These are phyloP conservation scores for Dactylonectria macrodidyma DNA, from an alignment of 2,329 filamentous ascomycete genomes.

Conservation along the genomic window DNA sequence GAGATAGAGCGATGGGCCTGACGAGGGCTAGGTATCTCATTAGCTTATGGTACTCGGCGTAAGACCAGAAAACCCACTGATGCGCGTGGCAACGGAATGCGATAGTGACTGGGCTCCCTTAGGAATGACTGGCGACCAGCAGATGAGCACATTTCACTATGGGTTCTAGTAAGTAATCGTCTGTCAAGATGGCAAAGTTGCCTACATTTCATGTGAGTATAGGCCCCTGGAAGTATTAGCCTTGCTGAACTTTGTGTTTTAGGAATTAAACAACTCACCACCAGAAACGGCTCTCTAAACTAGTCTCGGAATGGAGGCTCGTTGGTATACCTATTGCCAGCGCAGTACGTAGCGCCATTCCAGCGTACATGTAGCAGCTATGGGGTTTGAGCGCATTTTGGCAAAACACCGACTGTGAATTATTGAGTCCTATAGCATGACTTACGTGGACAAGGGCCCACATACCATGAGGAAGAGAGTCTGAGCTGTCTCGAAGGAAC, in stretches of 20 bases:
- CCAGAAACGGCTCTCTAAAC: slow-evolving; percentile 23
- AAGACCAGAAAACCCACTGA: neutral
- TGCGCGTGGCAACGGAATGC: slow-evolving; percentile 15
- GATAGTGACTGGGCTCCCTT: slow-evolving; percentile 13
- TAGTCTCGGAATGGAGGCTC: slow-evolving; percentile 7
- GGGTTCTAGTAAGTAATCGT: neutral
- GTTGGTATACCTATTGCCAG: slow-evolving; percentile 29
- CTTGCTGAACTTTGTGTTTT: neutral
- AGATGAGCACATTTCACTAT: slow-evolving; percentile 30
- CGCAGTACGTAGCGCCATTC: slow-evolving; percentile 27
- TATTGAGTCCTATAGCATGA: neutral
- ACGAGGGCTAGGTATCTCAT: neutral
- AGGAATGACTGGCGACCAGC: slow-evolving; percentile 25
- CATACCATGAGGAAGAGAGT: slow-evolving; percentile 31
- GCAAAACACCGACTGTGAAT: slow-evolving; percentile 23
- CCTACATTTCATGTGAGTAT: slow-evolving; percentile 27
- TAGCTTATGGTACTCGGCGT: neutral
- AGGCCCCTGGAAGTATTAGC: slow-evolving; percentile 12
- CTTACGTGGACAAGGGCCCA: neutral
- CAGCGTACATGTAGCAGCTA: slow-evolving; percentile 32
- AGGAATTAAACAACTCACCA: slow-evolving; percentile 8
- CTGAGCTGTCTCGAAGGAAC: slow-evolving; percentile 26
- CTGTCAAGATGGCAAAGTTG: too few relatives aligned
- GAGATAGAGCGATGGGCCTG: slow-evolving; percentile 12
- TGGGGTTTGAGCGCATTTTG: slow-evolving; percentile 31